Evolutionary conservation across 202 grass and related monocot species (phyloP).

Genomic region (Tripidium arundinaceum): DNA sequence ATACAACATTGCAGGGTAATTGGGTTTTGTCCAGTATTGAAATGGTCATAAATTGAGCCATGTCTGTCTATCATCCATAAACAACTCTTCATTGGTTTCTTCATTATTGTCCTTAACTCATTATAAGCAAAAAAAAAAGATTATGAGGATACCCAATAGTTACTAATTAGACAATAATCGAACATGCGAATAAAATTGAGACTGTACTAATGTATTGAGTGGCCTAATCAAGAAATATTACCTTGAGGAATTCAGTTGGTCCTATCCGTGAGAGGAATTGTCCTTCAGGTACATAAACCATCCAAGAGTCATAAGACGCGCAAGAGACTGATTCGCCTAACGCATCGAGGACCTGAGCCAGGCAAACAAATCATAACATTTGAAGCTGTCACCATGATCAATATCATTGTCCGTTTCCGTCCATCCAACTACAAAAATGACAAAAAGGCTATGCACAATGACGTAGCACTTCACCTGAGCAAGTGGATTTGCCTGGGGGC

Average conservation of each 20-base stretch:
- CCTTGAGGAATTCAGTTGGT: conserved; percentile 89
- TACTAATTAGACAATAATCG: background rate
- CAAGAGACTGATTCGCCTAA: conserved; percentile 70
- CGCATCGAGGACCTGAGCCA: conserved; percentile 81
- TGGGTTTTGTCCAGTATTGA: background rate
- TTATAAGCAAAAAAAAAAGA: background rate
- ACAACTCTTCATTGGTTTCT: background rate
- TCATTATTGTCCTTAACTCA: background rate
- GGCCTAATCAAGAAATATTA: conserved; percentile 14
- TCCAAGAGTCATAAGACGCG: conserved; percentile 89
- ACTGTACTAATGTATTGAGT: background rate
- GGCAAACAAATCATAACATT: conserved; percentile 15
- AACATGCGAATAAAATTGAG: background rate
- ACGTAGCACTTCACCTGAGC: conserved; percentile 63
- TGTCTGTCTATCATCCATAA: background rate
- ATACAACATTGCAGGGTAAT: background rate
- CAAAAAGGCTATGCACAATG: background rate
- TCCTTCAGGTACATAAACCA: conserved; percentile 92
- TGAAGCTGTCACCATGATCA: background rate
- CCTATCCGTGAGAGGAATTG: conserved; percentile 83
- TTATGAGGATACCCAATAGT: background rate
- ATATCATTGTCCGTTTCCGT: background rate
- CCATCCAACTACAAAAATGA: background rate
- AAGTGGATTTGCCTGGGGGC: conserved; percentile 87
- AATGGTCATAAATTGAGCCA: background rate